Base-by-base conservation (phyloP, 1,284 basidiomycete species). In the Tylopilus sp. region DNA sequence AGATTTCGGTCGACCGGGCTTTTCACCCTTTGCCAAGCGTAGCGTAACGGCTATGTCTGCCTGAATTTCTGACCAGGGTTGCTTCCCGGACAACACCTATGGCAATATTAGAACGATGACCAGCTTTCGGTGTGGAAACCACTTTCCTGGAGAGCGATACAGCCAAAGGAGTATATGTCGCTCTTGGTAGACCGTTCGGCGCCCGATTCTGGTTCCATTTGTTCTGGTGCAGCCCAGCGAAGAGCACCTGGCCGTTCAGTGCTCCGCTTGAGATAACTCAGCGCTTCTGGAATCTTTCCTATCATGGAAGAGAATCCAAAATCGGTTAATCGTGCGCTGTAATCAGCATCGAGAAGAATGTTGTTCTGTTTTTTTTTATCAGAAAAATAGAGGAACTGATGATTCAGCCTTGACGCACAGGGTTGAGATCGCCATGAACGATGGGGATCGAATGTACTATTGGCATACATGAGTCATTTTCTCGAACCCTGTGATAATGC, bases 391-490 rank as follows among this genome's bases (percentile, higher is more conserved):
- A 56, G 6, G 4, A 33, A 24, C 16, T 2, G 10, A n/a, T 18
- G 16, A 13, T 49, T 24, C 18, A 15, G 47, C n/a, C 7, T 36
- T 33, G 2, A 72, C 71, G 1, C 26, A 70, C 69, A n/a, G 39
- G 19, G 18, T 60, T 72, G 13, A 72, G 61, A 38, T 72, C 70
- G 2, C 70, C 70, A 12, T 72, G 72, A 5, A 72, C 44, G 2
- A 74, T 57, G 0, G 47, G 60, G 33, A 63, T 33, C 2, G 44
- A 72, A 36, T 74, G 71, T 22, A 72, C 70, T 72, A 10, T 19
- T n/a, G n/a, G n/a, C 29, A 29, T 29, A 29, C 6, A 1, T 3
- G 1, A 10, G 24, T 66, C 32, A 62, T 8, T 52, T 5, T 18
- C n/a, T 13, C 1, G 4, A 22, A 9, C 2, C 3, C 0, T 8